These are phyloP conservation scores for Mycocentrospora acerina DNA, from an alignment of 2,329 filamentous ascomycete genomes.

Conservation along the genomic window DNA sequence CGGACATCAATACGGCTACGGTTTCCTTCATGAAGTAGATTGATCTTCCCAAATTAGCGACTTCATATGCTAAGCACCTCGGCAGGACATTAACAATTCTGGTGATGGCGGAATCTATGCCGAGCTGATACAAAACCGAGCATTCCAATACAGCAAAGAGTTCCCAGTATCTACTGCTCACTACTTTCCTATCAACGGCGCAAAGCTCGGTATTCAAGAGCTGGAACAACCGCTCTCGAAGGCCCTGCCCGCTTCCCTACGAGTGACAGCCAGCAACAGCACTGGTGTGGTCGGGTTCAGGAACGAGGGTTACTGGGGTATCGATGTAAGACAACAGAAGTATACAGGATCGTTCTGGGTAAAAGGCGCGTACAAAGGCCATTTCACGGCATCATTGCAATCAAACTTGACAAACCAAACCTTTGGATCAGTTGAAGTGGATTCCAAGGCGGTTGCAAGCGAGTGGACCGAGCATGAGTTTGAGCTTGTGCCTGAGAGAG, in stretches of 20 bases:
- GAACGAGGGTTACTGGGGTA: conserved; percentile 56
- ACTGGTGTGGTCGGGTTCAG: conserved; percentile 49
- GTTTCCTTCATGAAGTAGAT: conserved; percentile 33
- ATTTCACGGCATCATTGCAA: conserved; percentile 44
- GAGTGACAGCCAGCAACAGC: conserved; percentile 40
- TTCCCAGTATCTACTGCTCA: conserved; percentile 28
- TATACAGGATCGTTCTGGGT: conserved; percentile 57
- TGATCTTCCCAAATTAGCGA: not conserved
- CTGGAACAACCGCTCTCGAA: conserved; percentile 47
- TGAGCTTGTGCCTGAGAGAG: conserved; percentile 35
- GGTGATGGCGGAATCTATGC: conserved; percentile 74
- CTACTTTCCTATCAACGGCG: conserved; percentile 37
- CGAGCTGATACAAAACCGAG: conserved; percentile 69
- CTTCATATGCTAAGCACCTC: conserved; percentile 1
- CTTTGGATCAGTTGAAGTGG: conserved; percentile 39
- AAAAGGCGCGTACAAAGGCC: conserved; percentile 36
- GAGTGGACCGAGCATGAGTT: conserved; percentile 47
- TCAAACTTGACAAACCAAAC: conserved; percentile 46
- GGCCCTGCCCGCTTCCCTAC: conserved; percentile 47
- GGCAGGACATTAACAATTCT: conserved; percentile 60
- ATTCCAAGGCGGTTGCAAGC: conserved; percentile 32
- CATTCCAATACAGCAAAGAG: conserved; percentile 58
- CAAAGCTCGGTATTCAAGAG: conserved; percentile 41
- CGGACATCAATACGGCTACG: conserved; percentile 32
- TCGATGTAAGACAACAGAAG: conserved; percentile 50